Base-by-base conservation (phyloP, 2,329 filamentous ascomycete species). In the Fusarium hostae region DNA sequence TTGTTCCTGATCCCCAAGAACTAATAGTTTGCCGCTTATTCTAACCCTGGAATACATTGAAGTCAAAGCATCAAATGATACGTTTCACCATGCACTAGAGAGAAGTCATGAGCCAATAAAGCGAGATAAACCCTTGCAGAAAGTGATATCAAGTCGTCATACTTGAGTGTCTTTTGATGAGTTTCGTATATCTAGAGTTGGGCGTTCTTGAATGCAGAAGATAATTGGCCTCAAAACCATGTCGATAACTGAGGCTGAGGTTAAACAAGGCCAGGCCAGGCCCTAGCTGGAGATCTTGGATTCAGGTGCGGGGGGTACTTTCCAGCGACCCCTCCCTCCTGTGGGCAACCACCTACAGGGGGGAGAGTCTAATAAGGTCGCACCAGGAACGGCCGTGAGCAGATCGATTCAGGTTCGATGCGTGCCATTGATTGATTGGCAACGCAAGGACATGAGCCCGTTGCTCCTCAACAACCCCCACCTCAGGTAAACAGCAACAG, bases 391-490 rank as follows among this genome's bases (percentile, higher is more conserved):
- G 65, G 60, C 66, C 62, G 45, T 61, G 55, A 61, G 45, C 62
- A 68, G 67, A 63, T 73, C 59, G 63, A 60, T 63, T 68, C 58
- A 48, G 63, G 57, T 51, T 57, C 44, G 39, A 68, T 68, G 64
- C 37, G 30, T 51, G 44, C 50, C 48, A 63, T 70, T 56, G 57
- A 67, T 51, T 73, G 70, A 72, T 73, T 67, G 54, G 70, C 58
- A 70, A 52, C 40, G 45, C 43, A 64, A 50, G 48, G 62, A 30
- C 57, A 35, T 58, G 44, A 50, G 66, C 40, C 65, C 63, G 67
- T 76, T 76, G 74, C 74, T 74, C 70, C 70, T 73, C 72, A 75
- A 72, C 74, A 68, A 74, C 68, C 74, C 74, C 65, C 65, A 68
- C 73, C 68, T 64, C 48, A 66, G 54, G 72, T 73, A 75, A 72